Conservation (phyloP, 2,329 filamentous ascomycete species). For the Pestalotiopsis sp. region DNA sequence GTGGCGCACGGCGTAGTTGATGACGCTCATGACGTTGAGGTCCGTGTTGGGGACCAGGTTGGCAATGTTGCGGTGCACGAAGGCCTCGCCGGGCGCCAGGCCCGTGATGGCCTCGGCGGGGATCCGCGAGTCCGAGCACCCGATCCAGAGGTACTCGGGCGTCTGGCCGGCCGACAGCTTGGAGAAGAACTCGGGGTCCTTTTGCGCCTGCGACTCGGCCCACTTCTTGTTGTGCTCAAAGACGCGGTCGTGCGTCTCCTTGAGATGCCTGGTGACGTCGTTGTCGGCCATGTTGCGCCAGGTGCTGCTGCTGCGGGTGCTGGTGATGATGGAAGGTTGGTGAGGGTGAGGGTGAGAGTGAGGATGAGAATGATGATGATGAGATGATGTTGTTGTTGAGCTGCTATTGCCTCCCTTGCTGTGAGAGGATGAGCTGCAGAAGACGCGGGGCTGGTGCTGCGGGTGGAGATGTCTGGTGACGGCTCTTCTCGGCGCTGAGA, state of each 20-base stretch:
- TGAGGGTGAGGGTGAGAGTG: background rate
- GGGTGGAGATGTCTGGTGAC: background rate
- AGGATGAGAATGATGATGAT: background rate
- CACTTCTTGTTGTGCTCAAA: constrained; percentile 71
- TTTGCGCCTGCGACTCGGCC: constrained; percentile 59
- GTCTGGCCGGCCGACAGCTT: constrained; percentile 66
- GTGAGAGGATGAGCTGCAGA: background rate
- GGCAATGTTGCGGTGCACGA: constrained; percentile 94
- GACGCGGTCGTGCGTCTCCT: constrained; percentile 66
- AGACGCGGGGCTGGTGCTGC: constrained; percentile 4
- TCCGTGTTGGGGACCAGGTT: constrained; percentile 83
- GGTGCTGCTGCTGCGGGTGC: constrained; percentile 3
- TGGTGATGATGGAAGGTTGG: background rate
- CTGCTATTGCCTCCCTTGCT: background rate
- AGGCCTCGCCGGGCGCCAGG: constrained; percentile 85
- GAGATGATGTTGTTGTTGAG: background rate
- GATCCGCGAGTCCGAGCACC: constrained; percentile 87
- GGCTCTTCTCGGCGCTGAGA: constrained; percentile 9
- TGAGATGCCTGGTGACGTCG: constrained; percentile 57
- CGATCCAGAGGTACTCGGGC: constrained; percentile 83
- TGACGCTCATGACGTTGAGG: constrained; percentile 77
- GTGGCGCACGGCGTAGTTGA: constrained; percentile 83
- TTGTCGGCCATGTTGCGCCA: constrained; percentile 34
- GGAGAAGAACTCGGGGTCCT: constrained; percentile 67
- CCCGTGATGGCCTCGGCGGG: constrained; percentile 89